Conservation (phyloP, 2,329 filamentous ascomycete genomes). For the Leptodontidium sp. region DNA sequence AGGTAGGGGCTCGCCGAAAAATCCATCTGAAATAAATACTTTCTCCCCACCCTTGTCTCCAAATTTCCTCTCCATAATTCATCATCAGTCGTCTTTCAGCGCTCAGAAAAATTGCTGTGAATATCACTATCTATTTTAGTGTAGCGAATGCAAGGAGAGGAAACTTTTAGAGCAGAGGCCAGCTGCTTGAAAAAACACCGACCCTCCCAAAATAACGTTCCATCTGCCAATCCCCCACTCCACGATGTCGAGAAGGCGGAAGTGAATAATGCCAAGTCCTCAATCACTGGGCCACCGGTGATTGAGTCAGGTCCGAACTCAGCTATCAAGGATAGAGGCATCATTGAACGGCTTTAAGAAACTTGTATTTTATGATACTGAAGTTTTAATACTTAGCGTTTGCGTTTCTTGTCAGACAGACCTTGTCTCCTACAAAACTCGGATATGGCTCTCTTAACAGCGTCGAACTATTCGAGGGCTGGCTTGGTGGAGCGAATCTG, state of each 20-base stretch:
- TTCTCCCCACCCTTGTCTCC: no score
- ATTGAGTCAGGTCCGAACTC: conserved; percentile 22
- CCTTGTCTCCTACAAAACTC: no score
- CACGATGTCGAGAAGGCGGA: conserved; percentile 35
- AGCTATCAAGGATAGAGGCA: conserved; percentile 26
- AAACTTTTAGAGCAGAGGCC: conserved; percentile 49
- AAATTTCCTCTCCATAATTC: no score
- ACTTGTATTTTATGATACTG: no score
- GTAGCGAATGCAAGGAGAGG: conserved; percentile 46
- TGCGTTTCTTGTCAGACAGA: no score
- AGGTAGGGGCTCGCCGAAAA: no score
- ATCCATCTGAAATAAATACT: no score
- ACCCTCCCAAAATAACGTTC: conserved; percentile 27
- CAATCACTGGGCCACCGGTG: conserved; percentile 22
- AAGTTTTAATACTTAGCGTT: no score
- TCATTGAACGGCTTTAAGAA: conserved; percentile 9
- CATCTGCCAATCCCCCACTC: conserved; percentile 11
- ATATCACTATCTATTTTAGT: conserved; percentile 28
- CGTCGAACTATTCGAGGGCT: no score
- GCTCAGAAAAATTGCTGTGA: conserved; percentile 15
- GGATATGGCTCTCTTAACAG: no score
- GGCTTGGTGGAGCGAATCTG: no score
- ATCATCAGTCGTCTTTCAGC: no score
- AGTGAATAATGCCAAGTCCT: conserved; percentile 22
- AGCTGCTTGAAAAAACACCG: conserved; percentile 51